Evolutionary conservation across 805 yeast species (phyloP).

Genomic region (Candida arabinofermentans): DNA sequence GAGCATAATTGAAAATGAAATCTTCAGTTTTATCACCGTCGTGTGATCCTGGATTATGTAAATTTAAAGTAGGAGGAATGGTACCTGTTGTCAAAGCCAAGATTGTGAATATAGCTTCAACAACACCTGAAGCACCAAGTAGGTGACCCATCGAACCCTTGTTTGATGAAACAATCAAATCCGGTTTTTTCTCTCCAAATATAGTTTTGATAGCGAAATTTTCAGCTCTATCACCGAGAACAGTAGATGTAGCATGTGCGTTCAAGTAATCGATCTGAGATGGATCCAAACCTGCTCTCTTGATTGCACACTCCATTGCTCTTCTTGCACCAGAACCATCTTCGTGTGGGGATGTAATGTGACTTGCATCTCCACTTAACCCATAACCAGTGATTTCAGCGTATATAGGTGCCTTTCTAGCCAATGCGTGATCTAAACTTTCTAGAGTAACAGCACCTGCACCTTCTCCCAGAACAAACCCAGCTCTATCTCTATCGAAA

Average conservation of each 20-base stretch:
- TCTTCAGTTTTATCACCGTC: constrained; percentile 38
- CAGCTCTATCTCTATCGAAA: constrained; percentile 72
- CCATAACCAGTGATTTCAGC: constrained; percentile 90
- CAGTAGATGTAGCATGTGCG: constrained; percentile 96
- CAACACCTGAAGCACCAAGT: constrained; percentile 94
- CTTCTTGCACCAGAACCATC: constrained; percentile 81
- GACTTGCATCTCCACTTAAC: constrained; percentile 84
- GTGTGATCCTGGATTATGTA: constrained; percentile 48
- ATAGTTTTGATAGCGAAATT: constrained; percentile 62
- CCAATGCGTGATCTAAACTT: constrained; percentile 66
- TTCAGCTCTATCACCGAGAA: constrained; percentile 86
- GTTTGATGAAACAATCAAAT: constrained; percentile 65
- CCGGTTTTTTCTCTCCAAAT: constrained; percentile 37
- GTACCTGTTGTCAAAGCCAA: constrained; percentile 52
- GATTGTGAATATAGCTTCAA: constrained; percentile 81
- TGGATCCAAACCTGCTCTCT: constrained; percentile 44
- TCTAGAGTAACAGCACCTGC: constrained; percentile 80
- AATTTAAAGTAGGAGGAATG: constrained; percentile 81
- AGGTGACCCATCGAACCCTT: constrained; percentile 94
- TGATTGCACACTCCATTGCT: constrained; percentile 77
- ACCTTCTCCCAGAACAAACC: constrained; percentile 94
- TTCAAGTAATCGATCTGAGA: constrained; percentile 69
- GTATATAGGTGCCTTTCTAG: constrained; percentile 62
- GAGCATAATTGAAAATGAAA: constrained; percentile 56
- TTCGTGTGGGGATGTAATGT: constrained; percentile 85